phyloP scores from a whole-genome alignment of 331 rosid species.

The Rhamnella rubrinervis region DNA sequence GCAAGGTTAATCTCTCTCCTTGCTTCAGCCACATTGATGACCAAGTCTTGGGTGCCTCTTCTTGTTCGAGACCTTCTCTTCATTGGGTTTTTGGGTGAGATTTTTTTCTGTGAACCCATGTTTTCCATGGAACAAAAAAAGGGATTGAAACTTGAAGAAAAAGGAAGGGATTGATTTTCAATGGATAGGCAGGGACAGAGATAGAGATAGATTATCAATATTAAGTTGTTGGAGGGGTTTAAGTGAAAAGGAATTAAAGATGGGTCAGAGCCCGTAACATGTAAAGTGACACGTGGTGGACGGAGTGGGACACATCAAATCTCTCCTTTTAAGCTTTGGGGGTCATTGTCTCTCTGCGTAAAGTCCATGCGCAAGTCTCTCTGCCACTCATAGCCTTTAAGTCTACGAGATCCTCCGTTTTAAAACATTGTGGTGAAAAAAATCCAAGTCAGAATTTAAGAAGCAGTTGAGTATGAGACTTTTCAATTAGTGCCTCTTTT shows the following conservation, averaged over 20 bases:
- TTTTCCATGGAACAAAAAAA: too few species aligned
- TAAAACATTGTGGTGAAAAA: too few species aligned
- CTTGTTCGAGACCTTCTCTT: constrained; percentile 12
- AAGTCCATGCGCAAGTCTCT: too few species aligned
- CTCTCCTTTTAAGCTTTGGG: too few species aligned
- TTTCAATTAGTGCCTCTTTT: too few species aligned
- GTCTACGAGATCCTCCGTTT: too few species aligned
- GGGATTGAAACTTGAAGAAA: neutral
- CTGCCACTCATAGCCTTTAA: too few species aligned
- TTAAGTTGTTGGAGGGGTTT: neutral
- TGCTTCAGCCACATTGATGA: constrained; percentile 12
- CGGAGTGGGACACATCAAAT: constrained; percentile 38
- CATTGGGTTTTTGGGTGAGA: constrained; percentile 7
- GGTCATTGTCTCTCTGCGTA: too few species aligned
- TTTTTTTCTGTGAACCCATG: constrained; percentile 10
- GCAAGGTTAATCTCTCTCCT: constrained; percentile 31
- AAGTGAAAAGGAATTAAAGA: constrained; percentile 14
- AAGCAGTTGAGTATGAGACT: too few species aligned
- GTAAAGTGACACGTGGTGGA: constrained; percentile 34
- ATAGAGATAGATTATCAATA: neutral
- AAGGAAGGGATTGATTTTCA: neutral
- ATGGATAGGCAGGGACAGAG: neutral
- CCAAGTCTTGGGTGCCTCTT: neutral
- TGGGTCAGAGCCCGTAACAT: constrained; percentile 19
- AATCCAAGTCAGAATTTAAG: too few species aligned